Evolutionary conservation across 331 rosid species (phyloP).

Genomic region (Rosa hybrid): DNA sequence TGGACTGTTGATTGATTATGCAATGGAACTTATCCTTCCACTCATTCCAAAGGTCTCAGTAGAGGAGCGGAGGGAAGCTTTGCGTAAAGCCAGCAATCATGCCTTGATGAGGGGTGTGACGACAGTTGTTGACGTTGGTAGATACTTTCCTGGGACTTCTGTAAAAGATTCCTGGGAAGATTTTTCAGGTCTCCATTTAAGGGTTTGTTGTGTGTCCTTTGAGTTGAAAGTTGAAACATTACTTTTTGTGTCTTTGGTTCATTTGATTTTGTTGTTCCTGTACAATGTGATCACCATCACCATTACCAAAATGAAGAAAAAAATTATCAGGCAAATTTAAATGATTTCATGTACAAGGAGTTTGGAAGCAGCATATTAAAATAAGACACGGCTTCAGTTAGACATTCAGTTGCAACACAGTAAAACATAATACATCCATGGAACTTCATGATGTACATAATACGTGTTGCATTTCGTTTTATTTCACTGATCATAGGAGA

Average conservation of each 20-base stretch:
- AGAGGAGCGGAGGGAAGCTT: conserved; percentile 73
- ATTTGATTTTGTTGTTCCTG: not conserved
- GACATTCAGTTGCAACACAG: not conserved
- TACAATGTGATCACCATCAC: not conserved
- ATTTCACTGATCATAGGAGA: not conserved
- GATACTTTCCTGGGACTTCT: conserved; percentile 64
- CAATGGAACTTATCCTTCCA: conserved; percentile 45
- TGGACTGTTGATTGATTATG: conserved; percentile 73
- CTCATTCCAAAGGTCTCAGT: conserved; percentile 57
- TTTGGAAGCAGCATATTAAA: not conserved
- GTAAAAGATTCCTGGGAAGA: conserved; percentile 69
- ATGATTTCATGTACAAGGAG: not conserved
- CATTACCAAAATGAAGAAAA: conserved; percentile 1
- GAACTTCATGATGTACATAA: not conserved
- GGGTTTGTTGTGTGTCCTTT: conserved; percentile 16
- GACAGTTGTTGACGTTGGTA: conserved; percentile 81
- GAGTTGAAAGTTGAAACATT: conserved; percentile 3
- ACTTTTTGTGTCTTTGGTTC: not conserved
- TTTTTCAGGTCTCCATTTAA: conserved; percentile 58
- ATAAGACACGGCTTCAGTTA: not conserved
- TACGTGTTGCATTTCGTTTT: not conserved
- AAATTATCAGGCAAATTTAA: not conserved
- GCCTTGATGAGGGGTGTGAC: conserved; percentile 75
- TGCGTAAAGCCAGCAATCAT: conserved; percentile 61
- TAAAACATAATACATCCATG: not conserved